Percentiles rank a stretch among this genome's conserved stretches.
Evolutionary conservation across 805 yeast genomes (phyloP).

Genomic region (Yarrowia sp.): DNA sequence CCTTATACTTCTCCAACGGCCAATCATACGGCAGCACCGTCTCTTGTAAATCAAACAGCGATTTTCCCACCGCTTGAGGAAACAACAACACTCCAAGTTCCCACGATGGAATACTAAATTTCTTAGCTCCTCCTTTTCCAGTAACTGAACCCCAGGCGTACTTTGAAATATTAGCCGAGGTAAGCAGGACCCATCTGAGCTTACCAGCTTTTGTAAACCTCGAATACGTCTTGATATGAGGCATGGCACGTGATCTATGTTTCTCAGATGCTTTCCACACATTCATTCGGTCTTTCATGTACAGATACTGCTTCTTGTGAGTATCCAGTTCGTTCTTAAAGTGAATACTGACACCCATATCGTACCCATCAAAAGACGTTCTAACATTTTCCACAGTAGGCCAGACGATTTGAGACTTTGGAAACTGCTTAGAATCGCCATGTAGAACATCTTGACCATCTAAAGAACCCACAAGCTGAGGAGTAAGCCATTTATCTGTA

Average conservation of each 20-base stretch:
- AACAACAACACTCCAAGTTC: constrained; percentile 56
- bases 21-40: constrained; percentile 10
- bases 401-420: constrained; percentile 40
- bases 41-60: constrained; percentile 24
- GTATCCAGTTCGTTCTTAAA: constrained; percentile 40
- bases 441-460: background rate
- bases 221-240: constrained; percentile 69
- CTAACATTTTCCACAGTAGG: constrained; percentile 48
- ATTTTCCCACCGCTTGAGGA: constrained; percentile 35
- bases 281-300: constrained; percentile 46
- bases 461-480: constrained; percentile 23
- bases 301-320: constrained; percentile 43
- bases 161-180: constrained; percentile 71
- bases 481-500: constrained; percentile 31
- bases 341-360: constrained; percentile 52
- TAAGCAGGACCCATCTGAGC: constrained; percentile 66
- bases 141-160: constrained; percentile 74
- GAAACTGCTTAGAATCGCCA: background rate
- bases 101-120: constrained; percentile 44
- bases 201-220: constrained; percentile 32
- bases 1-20: background rate
- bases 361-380: constrained; percentile 46
- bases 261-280: constrained; percentile 44
- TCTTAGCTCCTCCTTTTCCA: constrained; percentile 29
- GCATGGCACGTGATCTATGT: constrained; percentile 44